phyloP scores from a whole-genome alignment of 345 rosid species.

The Brassica juncea region DNA sequence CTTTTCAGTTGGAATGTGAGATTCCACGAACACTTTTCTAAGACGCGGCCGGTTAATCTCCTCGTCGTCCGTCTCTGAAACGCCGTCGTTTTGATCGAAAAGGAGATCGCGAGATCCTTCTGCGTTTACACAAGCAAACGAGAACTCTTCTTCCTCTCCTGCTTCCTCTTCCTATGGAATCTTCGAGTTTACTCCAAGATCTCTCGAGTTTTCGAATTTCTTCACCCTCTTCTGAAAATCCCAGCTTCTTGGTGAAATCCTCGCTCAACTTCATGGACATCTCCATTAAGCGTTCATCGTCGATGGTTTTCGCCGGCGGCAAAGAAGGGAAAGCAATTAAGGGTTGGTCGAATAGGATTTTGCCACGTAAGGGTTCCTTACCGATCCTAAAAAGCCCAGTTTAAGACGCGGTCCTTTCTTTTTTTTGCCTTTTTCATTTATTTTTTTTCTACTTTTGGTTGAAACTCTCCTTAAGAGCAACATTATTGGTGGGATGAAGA shows the following conservation, averaged over 20 bases:
- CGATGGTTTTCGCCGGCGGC: slow-evolving; percentile 27
- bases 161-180: slow-evolving; percentile 11
- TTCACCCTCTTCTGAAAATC: neutral
- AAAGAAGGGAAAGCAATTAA: slow-evolving; percentile 11
- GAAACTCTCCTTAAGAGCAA: too few species aligned
- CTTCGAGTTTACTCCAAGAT: slow-evolving; percentile 41
- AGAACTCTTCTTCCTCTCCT: slow-evolving; percentile 43
- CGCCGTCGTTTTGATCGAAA: slow-evolving; percentile 26
- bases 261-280: slow-evolving; percentile 21
- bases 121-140: slow-evolving; percentile 44
- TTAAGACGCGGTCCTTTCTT: too few species aligned
- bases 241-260: slow-evolving; percentile 35
- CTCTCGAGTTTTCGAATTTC: slow-evolving; percentile 26
- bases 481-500: too few species aligned
- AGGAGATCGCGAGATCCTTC: slow-evolving; percentile 48
- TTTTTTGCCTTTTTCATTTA: too few species aligned
- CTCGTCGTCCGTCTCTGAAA: neutral
- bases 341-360: too few species aligned
- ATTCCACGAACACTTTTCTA: slow-evolving; percentile 46
- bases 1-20: too few species aligned
- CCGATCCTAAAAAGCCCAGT: too few species aligned
- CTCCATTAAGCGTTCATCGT: slow-evolving; percentile 14
- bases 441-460: too few species aligned
- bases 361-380: too few species aligned
- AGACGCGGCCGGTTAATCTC: slow-evolving; percentile 34